Percentiles rank a stretch among this genome's conserved stretches.
Evolutionary conservation across 345 rosid genomes (phyloP).

Genomic region (Streptanthus diversifolius): DNA sequence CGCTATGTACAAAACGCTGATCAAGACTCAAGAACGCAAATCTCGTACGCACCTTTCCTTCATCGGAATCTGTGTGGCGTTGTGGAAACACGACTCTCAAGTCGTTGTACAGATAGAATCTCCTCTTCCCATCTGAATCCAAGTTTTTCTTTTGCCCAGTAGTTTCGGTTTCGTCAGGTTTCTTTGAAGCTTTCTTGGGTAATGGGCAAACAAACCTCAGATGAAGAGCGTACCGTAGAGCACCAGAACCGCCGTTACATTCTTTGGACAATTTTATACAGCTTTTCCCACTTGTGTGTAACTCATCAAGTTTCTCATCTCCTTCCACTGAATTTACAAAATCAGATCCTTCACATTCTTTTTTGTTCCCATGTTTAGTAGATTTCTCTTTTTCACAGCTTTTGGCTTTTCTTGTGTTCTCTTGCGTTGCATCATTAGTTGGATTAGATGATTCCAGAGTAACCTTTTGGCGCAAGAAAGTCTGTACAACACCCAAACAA

Average conservation of each 20-base stretch:
- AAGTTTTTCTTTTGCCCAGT: constrained; percentile 36
- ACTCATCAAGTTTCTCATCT: constrained; percentile 29
- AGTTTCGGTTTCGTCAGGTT: constrained; percentile 40
- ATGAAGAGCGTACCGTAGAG: constrained; percentile 86
- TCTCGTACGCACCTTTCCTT: constrained; percentile 72
- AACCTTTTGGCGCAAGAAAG: constrained; percentile 88
- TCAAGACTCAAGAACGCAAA: constrained; percentile 3
- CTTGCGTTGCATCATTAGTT: constrained; percentile 38
- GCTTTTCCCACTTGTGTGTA: constrained; percentile 26
- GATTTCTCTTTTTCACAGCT: constrained; percentile 14
- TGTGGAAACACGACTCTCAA: constrained; percentile 88
- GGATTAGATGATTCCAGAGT: constrained; percentile 60
- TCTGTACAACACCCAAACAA: constrained; percentile 38
- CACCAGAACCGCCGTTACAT: constrained; percentile 50
- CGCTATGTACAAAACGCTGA: not conserved
- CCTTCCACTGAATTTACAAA: constrained; percentile 26
- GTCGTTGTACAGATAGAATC: constrained; percentile 83
- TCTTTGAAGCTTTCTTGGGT: constrained; percentile 54
- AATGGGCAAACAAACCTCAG: constrained; percentile 76
- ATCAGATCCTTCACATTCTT: constrained; percentile 36
- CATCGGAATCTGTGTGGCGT: constrained; percentile 91
- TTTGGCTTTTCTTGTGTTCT: constrained; percentile 34
- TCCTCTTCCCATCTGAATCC: constrained; percentile 50
- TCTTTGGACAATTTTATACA: constrained; percentile 52
- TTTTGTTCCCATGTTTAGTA: constrained; percentile 19